Evolutionary conservation across 2,329 filamentous ascomycete species (phyloP).

Genomic region (Botryotinia globosa): DNA sequence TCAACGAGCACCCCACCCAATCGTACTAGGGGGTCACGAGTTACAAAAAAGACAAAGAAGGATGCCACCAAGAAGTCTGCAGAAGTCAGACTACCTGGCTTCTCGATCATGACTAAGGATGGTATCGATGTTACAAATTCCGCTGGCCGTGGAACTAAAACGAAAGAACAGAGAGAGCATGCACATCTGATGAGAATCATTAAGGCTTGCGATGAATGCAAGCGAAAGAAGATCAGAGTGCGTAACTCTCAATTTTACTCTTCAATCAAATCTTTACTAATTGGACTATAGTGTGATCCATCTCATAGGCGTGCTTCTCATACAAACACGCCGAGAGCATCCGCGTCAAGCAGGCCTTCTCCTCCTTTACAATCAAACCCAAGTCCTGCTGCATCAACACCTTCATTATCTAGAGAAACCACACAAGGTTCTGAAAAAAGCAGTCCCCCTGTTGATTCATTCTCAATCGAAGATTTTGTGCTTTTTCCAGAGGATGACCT

Average conservation of each 20-base stretch:
- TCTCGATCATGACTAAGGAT: conserved; percentile 65
- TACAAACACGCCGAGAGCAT: conserved; percentile 30
- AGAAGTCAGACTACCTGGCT: conserved; percentile 50
- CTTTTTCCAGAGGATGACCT: conserved; percentile 33
- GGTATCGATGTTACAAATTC: conserved; percentile 62
- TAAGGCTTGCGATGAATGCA: conserved; percentile 63
- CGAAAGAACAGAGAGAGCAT: conserved; percentile 65
- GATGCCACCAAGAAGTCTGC: conserved; percentile 31
- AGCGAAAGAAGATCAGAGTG: conserved; percentile 58
- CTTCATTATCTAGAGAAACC: conserved; percentile 22
- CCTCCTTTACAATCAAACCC: conserved; percentile 23
- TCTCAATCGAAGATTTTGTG: conserved; percentile 35
- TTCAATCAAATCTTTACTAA: conserved; percentile 19
- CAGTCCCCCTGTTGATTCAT: conserved; percentile 24
- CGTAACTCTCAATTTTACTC: conserved; percentile 10
- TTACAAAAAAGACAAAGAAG: conserved; percentile 35
- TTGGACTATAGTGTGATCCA: conserved; percentile 34
- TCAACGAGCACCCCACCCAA: conserved; percentile 32
- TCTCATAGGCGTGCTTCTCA: conserved; percentile 31
- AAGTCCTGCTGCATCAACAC: conserved; percentile 24
- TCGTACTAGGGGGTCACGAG: conserved; percentile 24
- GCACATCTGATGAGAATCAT: conserved; percentile 65
- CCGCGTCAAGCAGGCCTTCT: conserved; percentile 28
- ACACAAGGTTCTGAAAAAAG: conserved; percentile 25
- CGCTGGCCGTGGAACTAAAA: conserved; percentile 61